Evolutionary conservation across 2,329 filamentous ascomycete species (phyloP), one percentile per base, ranked within the genome.

Genomic region (Epichloe glyceriae): DNA sequence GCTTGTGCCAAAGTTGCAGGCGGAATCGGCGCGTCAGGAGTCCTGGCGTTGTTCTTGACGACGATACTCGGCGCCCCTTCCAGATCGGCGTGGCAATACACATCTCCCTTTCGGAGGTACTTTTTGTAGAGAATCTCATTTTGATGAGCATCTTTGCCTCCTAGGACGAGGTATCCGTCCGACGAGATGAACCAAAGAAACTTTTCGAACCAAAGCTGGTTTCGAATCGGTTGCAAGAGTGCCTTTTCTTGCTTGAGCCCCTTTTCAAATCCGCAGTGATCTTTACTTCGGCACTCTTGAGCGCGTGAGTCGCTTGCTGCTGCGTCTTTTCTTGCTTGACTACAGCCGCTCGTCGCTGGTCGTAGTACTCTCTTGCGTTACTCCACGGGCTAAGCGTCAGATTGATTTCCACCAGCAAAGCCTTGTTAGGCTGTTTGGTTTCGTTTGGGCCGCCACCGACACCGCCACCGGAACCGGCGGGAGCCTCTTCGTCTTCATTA

Each of bases 151-250:
- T 98, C 93, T 54, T 88, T 88, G 15, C 89, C 91, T 43, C 83
- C 91, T 15, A 98, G 76, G 0, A 97, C 86, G 5, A 98, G 76
- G 64, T 97, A 96, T 4, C 91, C 90, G 62, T 98, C 93, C 0
- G 89, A 94, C 0, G 90, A 96, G 58, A 97, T 79, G 69, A 98
- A 98, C 77, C 88, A 97, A 30, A 83, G 73, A 60, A 95, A 98
- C 67, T 98, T 98, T 62, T 98, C 93, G 58, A 96, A 98, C 93
- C 93, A 98, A 60, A 90, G 79, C 57, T 83, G 85, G 61, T 83
- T 85, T 51, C 93, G 80, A 8, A 95, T 84, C 0, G 86, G 88
- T 44, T 90, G 82, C 10, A 97, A 70, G 2, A 94, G 73, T 19
- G 88, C 84, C 65, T 95, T 96, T 67, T 97, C 93, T 62, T 93